A percentile compares a stretch with the other conserved stretches of the same genome.
Conservation (phyloP, 2,329 filamentous ascomycete species). For the Aspergillus pseudonomiae region DNA sequence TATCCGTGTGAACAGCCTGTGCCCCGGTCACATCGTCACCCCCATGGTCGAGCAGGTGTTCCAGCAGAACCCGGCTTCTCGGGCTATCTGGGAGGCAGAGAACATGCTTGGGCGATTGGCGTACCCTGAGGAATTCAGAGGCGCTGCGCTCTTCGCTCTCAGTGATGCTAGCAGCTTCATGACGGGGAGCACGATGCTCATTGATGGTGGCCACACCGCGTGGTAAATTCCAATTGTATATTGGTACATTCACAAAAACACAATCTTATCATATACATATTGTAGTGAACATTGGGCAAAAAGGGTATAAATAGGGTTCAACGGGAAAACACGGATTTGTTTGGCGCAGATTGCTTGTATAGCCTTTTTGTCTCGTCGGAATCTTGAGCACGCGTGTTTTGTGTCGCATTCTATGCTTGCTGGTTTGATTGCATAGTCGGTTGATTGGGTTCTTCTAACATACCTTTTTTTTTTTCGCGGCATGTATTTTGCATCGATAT, state of each 20-base stretch:
- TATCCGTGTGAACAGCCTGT: constrained; percentile 58
- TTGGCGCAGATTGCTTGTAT: not conserved
- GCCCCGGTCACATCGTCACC: constrained; percentile 59
- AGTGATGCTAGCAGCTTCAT: constrained; percentile 71
- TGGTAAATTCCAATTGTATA: constrained; percentile 34
- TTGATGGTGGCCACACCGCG: constrained; percentile 70
- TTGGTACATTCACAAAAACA: not conserved
- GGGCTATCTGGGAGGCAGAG: constrained; percentile 47
- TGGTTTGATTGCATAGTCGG: not conserved
- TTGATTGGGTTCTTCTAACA: not conserved
- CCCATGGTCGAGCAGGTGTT: constrained; percentile 85
- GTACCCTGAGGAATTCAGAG: constrained; percentile 61
- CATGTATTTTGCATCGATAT: constrained; percentile 1
- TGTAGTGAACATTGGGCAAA: not conserved
- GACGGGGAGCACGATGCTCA: constrained; percentile 69
- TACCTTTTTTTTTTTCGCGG: not conserved
- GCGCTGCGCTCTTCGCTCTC: constrained; percentile 69
- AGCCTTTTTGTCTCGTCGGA: not conserved
- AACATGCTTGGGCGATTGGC: constrained; percentile 59
- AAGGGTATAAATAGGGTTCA: not conserved
- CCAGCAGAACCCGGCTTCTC: constrained; percentile 68
- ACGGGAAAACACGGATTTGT: not conserved
- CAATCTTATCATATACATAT: not conserved
- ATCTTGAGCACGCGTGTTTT: not conserved
- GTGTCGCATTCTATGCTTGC: not conserved